Evolutionary conservation across 2,329 filamentous ascomycete species (phyloP).

Genomic region (Ceratocystiopsis minuta): DNA sequence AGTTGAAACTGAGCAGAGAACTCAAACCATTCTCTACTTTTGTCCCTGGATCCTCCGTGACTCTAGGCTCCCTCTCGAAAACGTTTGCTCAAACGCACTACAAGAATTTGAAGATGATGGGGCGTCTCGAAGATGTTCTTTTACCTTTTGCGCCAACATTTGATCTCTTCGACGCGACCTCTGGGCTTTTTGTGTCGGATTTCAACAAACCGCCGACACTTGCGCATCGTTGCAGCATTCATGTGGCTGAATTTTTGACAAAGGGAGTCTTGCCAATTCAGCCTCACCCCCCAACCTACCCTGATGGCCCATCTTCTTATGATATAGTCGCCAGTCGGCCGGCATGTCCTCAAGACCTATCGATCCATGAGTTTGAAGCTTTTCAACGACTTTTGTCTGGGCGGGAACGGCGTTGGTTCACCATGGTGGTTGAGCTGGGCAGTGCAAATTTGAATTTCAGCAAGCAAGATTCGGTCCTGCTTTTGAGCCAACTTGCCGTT

Average conservation of each 20-base stretch:
- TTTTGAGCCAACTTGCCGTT: conserved; percentile 33
- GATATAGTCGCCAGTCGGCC: conserved; percentile 31
- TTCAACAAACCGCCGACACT: conserved; percentile 19
- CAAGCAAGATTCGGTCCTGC: conserved; percentile 26
- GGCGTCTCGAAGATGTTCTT: conserved; percentile 22
- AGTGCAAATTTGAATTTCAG: conserved; percentile 42
- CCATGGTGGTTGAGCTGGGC: conserved; percentile 26
- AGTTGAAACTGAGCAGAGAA: conserved; percentile 1
- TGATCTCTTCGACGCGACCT: conserved; percentile 26
- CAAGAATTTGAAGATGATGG: conserved; percentile 20
- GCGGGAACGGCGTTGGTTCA: conserved; percentile 26
- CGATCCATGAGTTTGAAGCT: conserved; percentile 33
- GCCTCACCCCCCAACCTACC: conserved; percentile 14
- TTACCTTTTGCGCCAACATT: conserved; percentile 27
- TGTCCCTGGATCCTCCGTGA: not conserved
- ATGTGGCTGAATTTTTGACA: conserved; percentile 14
- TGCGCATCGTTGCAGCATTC: conserved; percentile 23
- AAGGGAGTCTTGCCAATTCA: conserved; percentile 17
- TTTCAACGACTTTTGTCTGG: conserved; percentile 30
- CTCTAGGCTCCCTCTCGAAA: conserved; percentile 4
- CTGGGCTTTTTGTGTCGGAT: conserved; percentile 20
- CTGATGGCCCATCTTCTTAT: conserved; percentile 32
- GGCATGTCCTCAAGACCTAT: conserved; percentile 26
- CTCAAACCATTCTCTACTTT: not conserved
- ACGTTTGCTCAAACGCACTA: conserved; percentile 26